Evolutionary conservation across 2,329 filamentous ascomycete genomes (phyloP).

Genomic region (Ophiocordyceps polyrhachis-furcata): DNA sequence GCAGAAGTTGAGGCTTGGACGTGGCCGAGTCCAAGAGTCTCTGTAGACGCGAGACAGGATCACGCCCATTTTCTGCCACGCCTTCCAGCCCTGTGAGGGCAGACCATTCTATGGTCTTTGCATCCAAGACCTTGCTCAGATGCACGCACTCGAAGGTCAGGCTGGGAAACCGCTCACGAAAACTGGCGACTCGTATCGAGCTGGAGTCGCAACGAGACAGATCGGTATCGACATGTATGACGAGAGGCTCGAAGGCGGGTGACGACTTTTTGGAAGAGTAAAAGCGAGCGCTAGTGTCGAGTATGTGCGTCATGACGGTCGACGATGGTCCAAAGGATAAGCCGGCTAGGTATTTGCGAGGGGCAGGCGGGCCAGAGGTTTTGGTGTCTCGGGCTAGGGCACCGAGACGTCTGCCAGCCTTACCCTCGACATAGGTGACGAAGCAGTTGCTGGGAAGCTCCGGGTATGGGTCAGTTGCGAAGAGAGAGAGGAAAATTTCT

Average conservation of each 20-base stretch:
- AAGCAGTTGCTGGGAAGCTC: constrained; percentile 41
- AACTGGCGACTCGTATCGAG: constrained; percentile 27
- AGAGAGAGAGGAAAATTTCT: not conserved
- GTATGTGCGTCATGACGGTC: constrained; percentile 53
- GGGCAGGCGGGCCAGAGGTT: constrained; percentile 13
- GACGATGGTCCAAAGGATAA: constrained; percentile 75
- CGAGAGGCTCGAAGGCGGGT: constrained; percentile 47
- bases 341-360: constrained; percentile 46
- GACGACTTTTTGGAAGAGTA: constrained; percentile 47
- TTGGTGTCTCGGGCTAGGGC: constrained; percentile 30
- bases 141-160: constrained; percentile 44
- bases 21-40: constrained; percentile 46
- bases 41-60: constrained; percentile 26
- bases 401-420: constrained; percentile 55
- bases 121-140: constrained; percentile 41
- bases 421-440: constrained; percentile 55
- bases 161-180: constrained; percentile 43
- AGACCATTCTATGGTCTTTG: constrained; percentile 34
- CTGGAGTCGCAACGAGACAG: constrained; percentile 6
- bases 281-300: constrained; percentile 49
- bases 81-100: constrained; percentile 14
- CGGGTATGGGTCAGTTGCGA: not conserved
- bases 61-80: constrained; percentile 3
- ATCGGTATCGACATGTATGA: constrained; percentile 34
- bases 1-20: constrained; percentile 53